A percentile compares a stretch with the other conserved stretches of the same genome.
phyloP scores from a whole-genome alignment of 768 basidiomycete genomes.

The Postia placenta region DNA sequence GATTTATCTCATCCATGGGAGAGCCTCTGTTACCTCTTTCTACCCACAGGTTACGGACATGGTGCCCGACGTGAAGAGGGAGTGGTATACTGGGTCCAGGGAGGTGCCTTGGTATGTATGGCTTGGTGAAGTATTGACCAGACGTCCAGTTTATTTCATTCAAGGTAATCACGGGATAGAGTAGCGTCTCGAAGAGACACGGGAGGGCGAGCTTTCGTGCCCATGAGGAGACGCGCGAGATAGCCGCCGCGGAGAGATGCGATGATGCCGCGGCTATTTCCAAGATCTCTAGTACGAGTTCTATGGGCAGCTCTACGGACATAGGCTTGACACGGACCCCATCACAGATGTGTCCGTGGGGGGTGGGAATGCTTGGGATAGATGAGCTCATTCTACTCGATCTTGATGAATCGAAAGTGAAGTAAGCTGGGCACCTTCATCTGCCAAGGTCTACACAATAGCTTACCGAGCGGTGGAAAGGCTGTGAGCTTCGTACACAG shows the following conservation, averaged over 20 bases:
- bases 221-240: conserved; percentile 19
- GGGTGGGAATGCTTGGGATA: too few relatives aligned
- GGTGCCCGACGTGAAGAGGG: not conserved
- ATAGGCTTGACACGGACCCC: too few relatives aligned
- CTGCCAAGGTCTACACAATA: too few relatives aligned
- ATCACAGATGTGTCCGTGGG: too few relatives aligned
- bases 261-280: conserved; percentile 10
- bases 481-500: too few relatives aligned
- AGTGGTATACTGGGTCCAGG: not conserved
- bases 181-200: conserved; percentile 16
- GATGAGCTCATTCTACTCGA: too few relatives aligned
- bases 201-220: conserved; percentile 13
- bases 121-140: conserved; percentile 1
- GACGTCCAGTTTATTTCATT: not conserved
- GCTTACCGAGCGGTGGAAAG: too few relatives aligned
- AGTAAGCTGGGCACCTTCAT: too few relatives aligned
- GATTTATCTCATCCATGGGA: conserved; percentile 11
- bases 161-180: too few relatives aligned
- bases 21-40: conserved; percentile 14
- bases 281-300: conserved; percentile 20
- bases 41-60: conserved; percentile 19
- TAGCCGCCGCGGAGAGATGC: conserved; percentile 8
- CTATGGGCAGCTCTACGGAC: conserved; percentile 5
- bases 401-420: too few relatives aligned
- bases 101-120: not conserved